Evolutionary conservation across 768 basidiomycete species (phyloP), one percentile per base, ranked within the genome.

Genomic region (Lactarius sp.): DNA sequence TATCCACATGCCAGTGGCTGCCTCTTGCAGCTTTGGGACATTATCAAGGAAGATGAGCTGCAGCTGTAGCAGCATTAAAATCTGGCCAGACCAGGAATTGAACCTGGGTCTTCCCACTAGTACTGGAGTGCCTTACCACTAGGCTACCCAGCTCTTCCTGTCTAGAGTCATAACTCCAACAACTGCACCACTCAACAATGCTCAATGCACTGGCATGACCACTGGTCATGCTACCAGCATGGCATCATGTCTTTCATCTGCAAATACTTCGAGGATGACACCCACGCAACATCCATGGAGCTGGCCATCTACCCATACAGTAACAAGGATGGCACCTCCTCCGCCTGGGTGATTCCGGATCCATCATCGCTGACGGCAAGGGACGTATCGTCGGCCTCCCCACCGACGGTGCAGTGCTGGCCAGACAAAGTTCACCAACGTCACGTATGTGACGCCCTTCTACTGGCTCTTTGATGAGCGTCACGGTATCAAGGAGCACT

Each of bases 151-250:
- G 27, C 27, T 2, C 27, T 27, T 27, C 27, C 27, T 27, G 2
- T 27, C 27, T 27, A 27, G 27, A 3, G 27, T 27, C 22, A 27
- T 27, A 27, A 27, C 22, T 27, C 22, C 2, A 27, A 27, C 22
- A 39, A 8, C 39, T 39, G 39, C 3, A 44, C 55, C 5, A 46
- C 31, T 73, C 73, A 20, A 22, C 36, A 4, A 42, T 44, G 51
- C 52, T 56, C 34, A 72, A 70, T 52, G 57, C n/a, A 73, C 73
- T 3, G 62, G 63, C 6, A 31, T 57, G 49, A 73, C 73, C 31
- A 47, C 74, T 10, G 72, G 73, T 44, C 67, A 70, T 20, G 60
- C 39, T 10, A 70, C 59, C 46, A 3, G 27, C 27, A 27, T 27
- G 68, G 70, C 7, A 41, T 73, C 22, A 42, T 67, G 50, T 73